Evolutionary conservation across 2,329 filamentous ascomycete genomes (phyloP), one percentile per base, ranked within the genome.

Genomic region (Fusarium beomiforme): DNA sequence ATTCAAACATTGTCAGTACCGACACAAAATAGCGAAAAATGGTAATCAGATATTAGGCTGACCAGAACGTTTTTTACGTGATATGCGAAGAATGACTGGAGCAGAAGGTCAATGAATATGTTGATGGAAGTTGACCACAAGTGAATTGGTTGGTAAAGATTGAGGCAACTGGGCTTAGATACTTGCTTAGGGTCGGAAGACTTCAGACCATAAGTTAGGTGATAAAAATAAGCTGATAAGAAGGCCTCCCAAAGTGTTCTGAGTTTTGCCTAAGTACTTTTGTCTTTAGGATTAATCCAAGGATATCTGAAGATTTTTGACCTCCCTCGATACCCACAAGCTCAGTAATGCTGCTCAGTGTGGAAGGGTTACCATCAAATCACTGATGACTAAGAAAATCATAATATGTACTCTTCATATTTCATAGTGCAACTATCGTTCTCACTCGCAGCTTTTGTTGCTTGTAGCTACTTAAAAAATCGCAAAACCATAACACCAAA

Each of bases 381-480:
- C 41, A 55, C 6, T 10, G 13, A 11, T 31, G 24, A 43, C 29
- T 29, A 24, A 41, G 2, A 7, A 29, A 17, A 26, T 37, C 16
- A 37, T 24, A 14, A n/a, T 67, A 21, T 49, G 54, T 71, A 63
- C 60, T 59, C 51, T 26, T 75, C 66, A 66, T 73, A 42, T 69
- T 73, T 61, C 64, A 67, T 72, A 41, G 60, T 66, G 53, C 60
- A 65, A 74, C 71, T 73, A 73, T 69, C 66, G 47, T 69, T 68
- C 60, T n/a, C 54, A 72, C 65, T 47, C 64, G 76, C 72, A 79
- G 77, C 77, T 60, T 71, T 70, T 76, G 71, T 79, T 79, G 67
- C 72, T 67, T 76, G 64, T 47, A 71, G 76, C 74, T 77, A 78
- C 76, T 55, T 49, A 67, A 51, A 60, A 50, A 65, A 59, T 36